A percentile compares a stretch with the other conserved stretches of the same genome.
Conservation (phyloP, 352 stramenopile genomes). For the Globisporangium polare region DNA sequence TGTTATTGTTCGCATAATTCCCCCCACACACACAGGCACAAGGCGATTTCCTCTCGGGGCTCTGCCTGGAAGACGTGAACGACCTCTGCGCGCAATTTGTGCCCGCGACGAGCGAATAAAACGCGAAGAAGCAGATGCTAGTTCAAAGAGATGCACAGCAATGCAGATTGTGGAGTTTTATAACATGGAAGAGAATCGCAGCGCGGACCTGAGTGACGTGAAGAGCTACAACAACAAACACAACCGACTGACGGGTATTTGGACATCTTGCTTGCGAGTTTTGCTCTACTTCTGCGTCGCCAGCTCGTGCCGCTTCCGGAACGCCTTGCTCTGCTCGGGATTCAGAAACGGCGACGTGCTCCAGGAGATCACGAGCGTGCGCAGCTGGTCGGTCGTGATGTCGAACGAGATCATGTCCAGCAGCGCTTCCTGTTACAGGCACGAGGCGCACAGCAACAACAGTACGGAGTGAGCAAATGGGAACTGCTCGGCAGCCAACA, state of each 20-base stretch:
- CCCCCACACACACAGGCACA: conserved; percentile 35
- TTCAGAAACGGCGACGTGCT: conserved; percentile 79
- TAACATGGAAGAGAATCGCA: background rate
- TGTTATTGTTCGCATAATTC: background rate
- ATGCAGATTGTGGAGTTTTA: background rate
- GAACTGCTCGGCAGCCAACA: background rate
- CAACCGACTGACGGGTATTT: background rate
- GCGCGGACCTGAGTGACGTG: background rate
- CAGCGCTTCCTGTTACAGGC: conserved; percentile 48
- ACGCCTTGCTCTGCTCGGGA: conserved; percentile 34
- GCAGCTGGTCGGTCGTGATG: conserved; percentile 61
- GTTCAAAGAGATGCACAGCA: background rate
- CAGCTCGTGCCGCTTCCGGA: conserved; percentile 35
- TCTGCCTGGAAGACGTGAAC: conserved; percentile 67
- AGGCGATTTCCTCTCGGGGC: conserved; percentile 44
- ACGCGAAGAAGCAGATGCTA: background rate
- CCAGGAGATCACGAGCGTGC: conserved; percentile 78
- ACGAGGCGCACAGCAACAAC: background rate
- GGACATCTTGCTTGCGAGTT: background rate
- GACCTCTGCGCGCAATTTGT: conserved; percentile 73
- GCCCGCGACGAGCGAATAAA: conserved; percentile 11
- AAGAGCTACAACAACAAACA: background rate
- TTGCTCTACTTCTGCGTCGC: conserved; percentile 5
- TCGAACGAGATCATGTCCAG: conserved; percentile 66
- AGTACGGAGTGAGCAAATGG: background rate